Base-by-base conservation (phyloP, 768 basidiomycete species). In the Lentinula lateritia region DNA sequence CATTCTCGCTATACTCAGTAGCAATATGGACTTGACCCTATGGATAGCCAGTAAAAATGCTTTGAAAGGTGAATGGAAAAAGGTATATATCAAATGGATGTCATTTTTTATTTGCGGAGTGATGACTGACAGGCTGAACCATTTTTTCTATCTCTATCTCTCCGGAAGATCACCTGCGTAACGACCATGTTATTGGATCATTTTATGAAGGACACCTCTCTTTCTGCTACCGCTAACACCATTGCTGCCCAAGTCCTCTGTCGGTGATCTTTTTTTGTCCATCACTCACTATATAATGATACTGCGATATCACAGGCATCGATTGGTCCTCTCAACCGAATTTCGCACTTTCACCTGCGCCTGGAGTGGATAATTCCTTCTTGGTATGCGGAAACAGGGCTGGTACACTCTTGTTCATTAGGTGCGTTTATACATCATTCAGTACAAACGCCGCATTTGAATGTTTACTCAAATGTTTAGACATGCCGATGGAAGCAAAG, bases 11-110 rank as follows among this genome's bases (percentile, higher is more conserved):
- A 76, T 84, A 18, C 75, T 92, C 61, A 90, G 81, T 61, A 87
- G 89, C 15, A 92, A 92, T 65, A 80, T 89, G 80, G 89, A 93
- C 70, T 71, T 92, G 28, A 79, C 82, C 13, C 74, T 93, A 12
- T 93, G 87, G 88, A 75, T 74, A 9, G 79, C 89, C 2, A 71
- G 73, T 1, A 88, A 88, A 67, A 89, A 92, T 66, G 80, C 80
- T 63, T 67, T 92, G 23, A 88, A 81, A 63, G 90, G 91, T 50
- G 83, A 89, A 75, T 93, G 91, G 92, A 61, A 66, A 6, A 86
- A 81, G 71, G 91, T 85, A 56, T 18, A 69, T 59, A 32, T 54
- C 56, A 28, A 55, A 34, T 9, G 42, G 34, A 32, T 38, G 35
- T 4, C 34, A 7, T n/a, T n/a, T 28, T 28, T 28, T 28, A 28